These are phyloP conservation scores for Phtheirospermum japonicum DNA, from an alignment of 257 asterid species.

Conservation along the genomic window DNA sequence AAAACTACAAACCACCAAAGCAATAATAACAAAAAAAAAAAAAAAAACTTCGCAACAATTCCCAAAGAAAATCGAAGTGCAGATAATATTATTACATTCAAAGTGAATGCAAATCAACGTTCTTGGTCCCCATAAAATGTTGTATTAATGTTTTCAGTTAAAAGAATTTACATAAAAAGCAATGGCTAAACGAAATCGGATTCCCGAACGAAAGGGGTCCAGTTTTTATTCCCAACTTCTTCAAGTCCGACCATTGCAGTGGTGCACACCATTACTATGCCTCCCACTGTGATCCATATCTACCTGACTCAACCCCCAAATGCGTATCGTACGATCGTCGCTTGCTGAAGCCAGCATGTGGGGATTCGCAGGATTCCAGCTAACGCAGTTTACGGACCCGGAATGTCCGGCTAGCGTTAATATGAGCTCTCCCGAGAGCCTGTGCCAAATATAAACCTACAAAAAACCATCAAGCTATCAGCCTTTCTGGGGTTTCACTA, in stretches of 20 bases:
- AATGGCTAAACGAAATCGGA: slow-evolving; percentile 35
- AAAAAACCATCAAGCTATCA: slow-evolving; percentile 5
- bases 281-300: slow-evolving; percentile 39
- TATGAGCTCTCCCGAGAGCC: slow-evolving; percentile 67
- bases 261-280: slow-evolving; percentile 58
- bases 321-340: slow-evolving; percentile 81
- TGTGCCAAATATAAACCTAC: slow-evolving; percentile 87
- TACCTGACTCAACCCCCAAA: slow-evolving; percentile 79
- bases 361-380: slow-evolving; percentile 86
- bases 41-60: not conserved
- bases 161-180: slow-evolving; percentile 55
- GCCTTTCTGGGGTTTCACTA: not conserved
- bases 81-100: slow-evolving; percentile 30
- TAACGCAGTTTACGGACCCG: slow-evolving; percentile 79
- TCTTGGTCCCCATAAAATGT: slow-evolving; percentile 35
- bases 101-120: slow-evolving; percentile 44
- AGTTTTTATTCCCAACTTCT: slow-evolving; percentile 33
- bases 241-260: slow-evolving; percentile 70
- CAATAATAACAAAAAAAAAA: not conserved
- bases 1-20: not conserved
- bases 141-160: slow-evolving; percentile 38
- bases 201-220: slow-evolving; percentile 5
- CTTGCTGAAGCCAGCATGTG: slow-evolving; percentile 91
- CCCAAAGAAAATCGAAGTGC: not conserved
- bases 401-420: slow-evolving; percentile 64